A percentile compares a stretch with the other conserved stretches of the same genome.
These are phyloP conservation scores for Fusarium avenaceum DNA, from an alignment of 2,329 filamentous ascomycete species.

Conservation along the genomic window DNA sequence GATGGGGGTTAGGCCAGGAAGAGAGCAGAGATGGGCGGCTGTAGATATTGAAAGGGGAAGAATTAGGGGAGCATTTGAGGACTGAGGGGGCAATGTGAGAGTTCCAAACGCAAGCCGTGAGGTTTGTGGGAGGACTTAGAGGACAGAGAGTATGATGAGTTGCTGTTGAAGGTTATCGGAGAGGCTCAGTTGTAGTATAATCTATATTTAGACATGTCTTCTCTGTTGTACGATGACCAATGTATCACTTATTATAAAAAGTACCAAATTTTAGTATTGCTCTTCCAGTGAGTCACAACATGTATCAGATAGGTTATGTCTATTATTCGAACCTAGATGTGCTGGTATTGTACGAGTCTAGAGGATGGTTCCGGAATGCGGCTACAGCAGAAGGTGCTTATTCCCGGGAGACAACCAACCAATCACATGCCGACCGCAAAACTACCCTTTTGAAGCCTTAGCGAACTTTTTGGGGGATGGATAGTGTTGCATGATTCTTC, in stretches of 20 bases:
- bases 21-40: constrained; percentile 69
- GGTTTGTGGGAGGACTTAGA: constrained; percentile 24
- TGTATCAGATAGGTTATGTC: too few species aligned
- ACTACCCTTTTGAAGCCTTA: constrained; percentile 33
- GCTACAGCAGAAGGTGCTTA: constrained; percentile 16
- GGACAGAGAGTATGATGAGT: constrained; percentile 11
- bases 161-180: too few species aligned
- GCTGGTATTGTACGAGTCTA: too few species aligned
- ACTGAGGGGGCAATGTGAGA: background rate
- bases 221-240: too few species aligned
- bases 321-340: too few species aligned
- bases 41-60: constrained; percentile 59
- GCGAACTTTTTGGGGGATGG: constrained; percentile 30
- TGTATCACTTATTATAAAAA: too few species aligned
- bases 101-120: constrained; percentile 13
- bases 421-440: constrained; percentile 50
- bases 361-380: too few species aligned
- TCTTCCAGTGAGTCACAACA: too few species aligned
- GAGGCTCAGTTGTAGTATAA: background rate
- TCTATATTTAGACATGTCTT: too few species aligned
- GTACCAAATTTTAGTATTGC: too few species aligned
- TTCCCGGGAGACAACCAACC: constrained; percentile 14
- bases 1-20: constrained; percentile 48
- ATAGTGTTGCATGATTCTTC: constrained; percentile 36
- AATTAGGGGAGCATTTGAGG: constrained; percentile 57